Base-by-base conservation (phyloP, 1,139 yeast species). In the Yamadazyma dendronema region DNA sequence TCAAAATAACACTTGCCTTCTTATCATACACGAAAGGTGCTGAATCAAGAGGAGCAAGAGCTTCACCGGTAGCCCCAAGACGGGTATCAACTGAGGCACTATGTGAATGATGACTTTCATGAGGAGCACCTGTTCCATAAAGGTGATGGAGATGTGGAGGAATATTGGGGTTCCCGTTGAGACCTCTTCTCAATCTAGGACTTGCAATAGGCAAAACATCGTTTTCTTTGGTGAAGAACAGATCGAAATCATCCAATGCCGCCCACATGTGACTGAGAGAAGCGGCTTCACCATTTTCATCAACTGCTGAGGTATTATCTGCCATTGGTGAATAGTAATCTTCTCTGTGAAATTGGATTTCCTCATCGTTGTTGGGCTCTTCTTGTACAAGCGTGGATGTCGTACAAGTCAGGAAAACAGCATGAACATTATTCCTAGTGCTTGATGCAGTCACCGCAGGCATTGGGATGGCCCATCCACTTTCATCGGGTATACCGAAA, bases 391-490 rank as follows among this genome's bases (percentile, higher is more conserved):
- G 36, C 1, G 56, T 45, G 12, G 57, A 44, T 1, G 61, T 35
- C 3, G 70, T 68, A 55, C 97, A 90, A 0, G 96, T 87, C 24
- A 90, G 81, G 55, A 87, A 92, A 3, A 92, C 98, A 0, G 97
- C 90, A 59, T 92, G 97, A 2, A 94, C 95, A 54, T 94, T 92
- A 55, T 86, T 87, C 46, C 97, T 69, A 0, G 97, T 87, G 10
- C 84, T 77, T 0, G 95, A 84, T 0, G 97, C 88, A 0, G 95
- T 83, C 25, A 86, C 79, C 0, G 90, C 86, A 0, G 97, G 96
- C 92, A 86, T 84, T 2, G 97, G 95, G 34, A 94, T 81, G 0
- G 97, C 83, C 99, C 99, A 94, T 1, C 99, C 99, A 54, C 83
- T 81, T n/a, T 87, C 96, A 42, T 89, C 96, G 0, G 98, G 98